These are phyloP conservation scores for Lepidium campestre DNA, from an alignment of 441 rosid genomes.

Conservation along the genomic window DNA sequence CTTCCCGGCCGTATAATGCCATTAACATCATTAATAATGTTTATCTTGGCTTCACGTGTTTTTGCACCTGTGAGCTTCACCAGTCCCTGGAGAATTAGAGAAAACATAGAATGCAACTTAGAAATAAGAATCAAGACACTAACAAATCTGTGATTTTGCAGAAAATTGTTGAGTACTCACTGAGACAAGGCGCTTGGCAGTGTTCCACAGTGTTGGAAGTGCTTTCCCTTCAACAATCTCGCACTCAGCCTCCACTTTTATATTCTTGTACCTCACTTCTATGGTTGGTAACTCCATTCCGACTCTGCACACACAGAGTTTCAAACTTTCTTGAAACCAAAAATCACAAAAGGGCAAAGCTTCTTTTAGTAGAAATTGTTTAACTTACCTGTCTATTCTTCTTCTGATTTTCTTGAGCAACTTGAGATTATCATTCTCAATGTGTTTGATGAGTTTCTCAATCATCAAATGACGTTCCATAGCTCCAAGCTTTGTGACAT, in stretches of 20 bases:
- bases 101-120: background rate
- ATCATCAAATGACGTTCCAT: slow-evolving; percentile 37
- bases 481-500: slow-evolving; percentile 41
- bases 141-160: slow-evolving; percentile 21
- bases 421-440: slow-evolving; percentile 49
- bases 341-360: background rate
- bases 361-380: background rate
- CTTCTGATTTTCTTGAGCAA: slow-evolving; percentile 41
- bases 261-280: slow-evolving; percentile 40
- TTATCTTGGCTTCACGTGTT: slow-evolving; percentile 36
- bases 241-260: slow-evolving; percentile 44
- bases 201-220: slow-evolving; percentile 56
- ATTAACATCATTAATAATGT: slow-evolving; percentile 41
- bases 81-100: slow-evolving; percentile 27
- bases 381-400: slow-evolving; percentile 39
- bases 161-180: slow-evolving; percentile 27
- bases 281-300: slow-evolving; percentile 44
- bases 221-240: slow-evolving; percentile 51
- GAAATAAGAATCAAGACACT: background rate
- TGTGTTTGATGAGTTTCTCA: slow-evolving; percentile 47
- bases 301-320: slow-evolving; percentile 34
- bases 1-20: slow-evolving; percentile 62
- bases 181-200: slow-evolving; percentile 25
- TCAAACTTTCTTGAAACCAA: background rate
- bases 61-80: slow-evolving; percentile 34